Evolutionary conservation across 2,329 filamentous ascomycete species (phyloP).

Genomic region (Xylariomycetidae sp.): DNA sequence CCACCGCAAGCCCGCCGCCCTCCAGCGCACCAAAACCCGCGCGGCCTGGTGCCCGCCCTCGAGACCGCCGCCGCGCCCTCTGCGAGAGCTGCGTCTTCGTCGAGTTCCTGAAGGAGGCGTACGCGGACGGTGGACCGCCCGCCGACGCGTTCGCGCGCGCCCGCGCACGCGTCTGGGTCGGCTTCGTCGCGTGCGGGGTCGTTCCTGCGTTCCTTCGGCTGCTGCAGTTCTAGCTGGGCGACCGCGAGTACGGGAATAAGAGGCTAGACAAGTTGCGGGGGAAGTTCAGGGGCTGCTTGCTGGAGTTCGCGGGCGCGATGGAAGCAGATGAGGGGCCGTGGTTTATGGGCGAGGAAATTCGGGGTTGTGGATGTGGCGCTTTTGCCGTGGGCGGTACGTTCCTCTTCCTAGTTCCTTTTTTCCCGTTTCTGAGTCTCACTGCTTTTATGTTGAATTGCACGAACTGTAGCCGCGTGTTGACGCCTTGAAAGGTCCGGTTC

Average conservation of each 20-base stretch:
- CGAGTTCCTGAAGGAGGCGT: constrained; percentile 56
- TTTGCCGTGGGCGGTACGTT: constrained; percentile 44
- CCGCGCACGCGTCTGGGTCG: constrained; percentile 48
- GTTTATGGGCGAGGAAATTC: constrained; percentile 44
- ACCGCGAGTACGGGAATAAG: constrained; percentile 9
- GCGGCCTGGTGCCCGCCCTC: constrained; percentile 53
- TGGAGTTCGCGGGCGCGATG: constrained; percentile 45
- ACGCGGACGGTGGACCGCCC: constrained; percentile 32
- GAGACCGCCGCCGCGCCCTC: constrained; percentile 36
- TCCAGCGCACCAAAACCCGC: constrained; percentile 51
- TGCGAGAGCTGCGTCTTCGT: constrained; percentile 52
- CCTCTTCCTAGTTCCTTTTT: neutral
- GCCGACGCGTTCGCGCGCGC: constrained; percentile 43
- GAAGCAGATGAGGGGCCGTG: constrained; percentile 41
- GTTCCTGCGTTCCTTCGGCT: constrained; percentile 48
- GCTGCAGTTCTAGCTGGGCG: constrained; percentile 20
- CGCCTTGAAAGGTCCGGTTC: constrained; percentile 28
- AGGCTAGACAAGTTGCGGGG: constrained; percentile 31
- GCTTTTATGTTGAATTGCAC: too few relatives aligned
- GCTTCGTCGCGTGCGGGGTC: constrained; percentile 49
- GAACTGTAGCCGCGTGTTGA: neutral
- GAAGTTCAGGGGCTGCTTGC: constrained; percentile 44
- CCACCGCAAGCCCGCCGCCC: constrained; percentile 48
- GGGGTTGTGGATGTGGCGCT: constrained; percentile 48
- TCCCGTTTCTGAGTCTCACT: neutral